A percentile compares a stretch with the other conserved stretches of the same genome.
Evolutionary conservation across 768 basidiomycete genomes (phyloP).

Genomic region (Auricularia auricula-judae): DNA sequence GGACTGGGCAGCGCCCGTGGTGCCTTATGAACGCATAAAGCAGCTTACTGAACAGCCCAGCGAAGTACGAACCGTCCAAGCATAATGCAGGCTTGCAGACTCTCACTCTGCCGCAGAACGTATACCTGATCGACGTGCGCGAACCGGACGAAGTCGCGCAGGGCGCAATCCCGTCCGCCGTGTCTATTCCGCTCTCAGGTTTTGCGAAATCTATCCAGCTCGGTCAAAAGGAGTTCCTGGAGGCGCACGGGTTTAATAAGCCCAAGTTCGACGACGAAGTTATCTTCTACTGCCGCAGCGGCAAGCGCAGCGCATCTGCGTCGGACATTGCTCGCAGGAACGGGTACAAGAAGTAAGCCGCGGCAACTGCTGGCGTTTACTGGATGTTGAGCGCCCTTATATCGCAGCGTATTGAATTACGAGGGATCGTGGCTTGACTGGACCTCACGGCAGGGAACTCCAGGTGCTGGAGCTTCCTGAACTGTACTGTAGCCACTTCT

Average conservation of each 20-base stretch:
- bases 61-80: slow-evolving; percentile 29
- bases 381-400: not conserved
- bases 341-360: slow-evolving; percentile 67
- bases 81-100: slow-evolving; percentile 5
- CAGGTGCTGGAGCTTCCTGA: not conserved
- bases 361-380: slow-evolving; percentile 1
- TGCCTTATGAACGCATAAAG: slow-evolving; percentile 76
- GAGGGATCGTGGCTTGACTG: slow-evolving; percentile 86
- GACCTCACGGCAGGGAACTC: slow-evolving; percentile 40
- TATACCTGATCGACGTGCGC: slow-evolving; percentile 80
- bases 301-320: slow-evolving; percentile 71
- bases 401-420: slow-evolving; percentile 49
- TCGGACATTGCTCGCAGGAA: slow-evolving; percentile 71
- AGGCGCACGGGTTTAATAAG: slow-evolving; percentile 63
- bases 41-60: slow-evolving; percentile 68
- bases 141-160: slow-evolving; percentile 86
- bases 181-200: slow-evolving; percentile 79
- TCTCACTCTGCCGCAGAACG: slow-evolving; percentile 31
- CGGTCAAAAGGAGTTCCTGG: slow-evolving; percentile 41
- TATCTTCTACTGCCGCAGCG: slow-evolving; percentile 86
- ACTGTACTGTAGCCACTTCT: not conserved
- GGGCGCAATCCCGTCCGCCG: slow-evolving; percentile 86
- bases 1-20: slow-evolving; percentile 66
- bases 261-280: slow-evolving; percentile 62
- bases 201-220: slow-evolving; percentile 58